Conservation (phyloP, 225 moss, liverwort and hornwort genomes). For the Marchantia paleacea region DNA sequence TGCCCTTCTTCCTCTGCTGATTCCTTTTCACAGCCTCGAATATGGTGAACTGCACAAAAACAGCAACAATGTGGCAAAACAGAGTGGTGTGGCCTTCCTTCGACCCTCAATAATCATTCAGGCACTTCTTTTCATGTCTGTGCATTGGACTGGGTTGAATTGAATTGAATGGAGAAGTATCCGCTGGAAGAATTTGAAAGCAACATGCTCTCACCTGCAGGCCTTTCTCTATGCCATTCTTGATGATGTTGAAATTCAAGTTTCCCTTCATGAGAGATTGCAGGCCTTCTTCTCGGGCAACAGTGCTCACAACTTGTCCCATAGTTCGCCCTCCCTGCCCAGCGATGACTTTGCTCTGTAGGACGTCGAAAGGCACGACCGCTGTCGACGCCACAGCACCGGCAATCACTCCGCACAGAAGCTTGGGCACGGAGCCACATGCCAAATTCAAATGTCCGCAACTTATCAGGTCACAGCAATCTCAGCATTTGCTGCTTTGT, state of each 20-base stretch:
- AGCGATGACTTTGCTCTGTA: slow-evolving; percentile 68
- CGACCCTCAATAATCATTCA: background rate
- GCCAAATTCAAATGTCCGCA: too few species aligned
- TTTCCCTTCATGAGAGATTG: slow-evolving; percentile 44
- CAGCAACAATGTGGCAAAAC: background rate
- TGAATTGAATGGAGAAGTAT: background rate
- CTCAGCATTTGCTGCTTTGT: too few species aligned
- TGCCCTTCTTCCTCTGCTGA: slow-evolving; percentile 37
- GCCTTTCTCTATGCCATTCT: slow-evolving; percentile 64
- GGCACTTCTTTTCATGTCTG: background rate
- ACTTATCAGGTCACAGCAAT: too few species aligned
- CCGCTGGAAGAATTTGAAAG: background rate
- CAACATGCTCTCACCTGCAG: slow-evolving; percentile 53
- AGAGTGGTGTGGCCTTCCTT: background rate
- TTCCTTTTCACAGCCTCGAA: slow-evolving; percentile 80
- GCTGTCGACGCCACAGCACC: slow-evolving; percentile 65
- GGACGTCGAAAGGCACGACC: slow-evolving; percentile 54
- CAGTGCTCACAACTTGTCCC: slow-evolving; percentile 54
- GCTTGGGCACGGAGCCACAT: slow-evolving; percentile 29
- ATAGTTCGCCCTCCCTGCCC: slow-evolving; percentile 68
- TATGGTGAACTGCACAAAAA: slow-evolving; percentile 60
- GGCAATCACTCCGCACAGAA: slow-evolving; percentile 79
- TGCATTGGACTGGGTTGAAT: background rate
- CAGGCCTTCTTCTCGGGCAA: slow-evolving; percentile 60
- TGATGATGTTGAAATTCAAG: slow-evolving; percentile 47